A percentile compares a stretch with the other conserved stretches of the same genome.
These are phyloP conservation scores for Myxozyma neotropica DNA, from an alignment of 805 yeast genomes.

Conservation along the genomic window DNA sequence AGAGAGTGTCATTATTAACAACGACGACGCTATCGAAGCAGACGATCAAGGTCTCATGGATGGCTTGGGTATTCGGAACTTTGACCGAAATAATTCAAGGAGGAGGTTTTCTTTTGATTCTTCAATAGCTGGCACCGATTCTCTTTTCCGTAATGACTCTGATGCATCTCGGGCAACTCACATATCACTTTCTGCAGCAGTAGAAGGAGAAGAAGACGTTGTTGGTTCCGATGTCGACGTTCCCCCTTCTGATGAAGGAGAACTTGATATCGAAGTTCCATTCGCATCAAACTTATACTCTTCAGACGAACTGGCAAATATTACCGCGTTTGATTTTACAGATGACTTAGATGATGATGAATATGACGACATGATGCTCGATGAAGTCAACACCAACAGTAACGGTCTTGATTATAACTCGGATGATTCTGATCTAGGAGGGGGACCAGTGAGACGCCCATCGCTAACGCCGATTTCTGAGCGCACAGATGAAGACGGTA, in stretches of 20 bases:
- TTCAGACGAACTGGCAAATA: constrained; percentile 22
- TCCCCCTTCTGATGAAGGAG: constrained; percentile 2
- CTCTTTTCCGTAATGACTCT: constrained; percentile 19
- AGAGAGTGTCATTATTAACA: too few relatives aligned
- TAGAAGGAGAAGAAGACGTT: constrained; percentile 5
- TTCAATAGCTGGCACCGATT: constrained; percentile 15
- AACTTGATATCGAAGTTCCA: constrained; percentile 4
- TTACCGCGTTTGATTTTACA: constrained; percentile 24
- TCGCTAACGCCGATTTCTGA: constrained; percentile 26
- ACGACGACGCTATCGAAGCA: background rate
- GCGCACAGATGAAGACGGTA: constrained; percentile 15
- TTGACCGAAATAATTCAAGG: constrained; percentile 4
- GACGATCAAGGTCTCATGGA: background rate
- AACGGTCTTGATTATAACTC: constrained; percentile 4
- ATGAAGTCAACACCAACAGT: constrained; percentile 18
- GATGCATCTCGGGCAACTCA: constrained; percentile 15
- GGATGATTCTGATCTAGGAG: constrained; percentile 2
- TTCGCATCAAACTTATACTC: constrained; percentile 9
- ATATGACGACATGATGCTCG: constrained; percentile 21
- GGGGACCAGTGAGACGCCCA: constrained; percentile 7
- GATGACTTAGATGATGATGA: constrained; percentile 17
- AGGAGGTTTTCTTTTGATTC: constrained; percentile 25
- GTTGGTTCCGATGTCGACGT: constrained; percentile 18
- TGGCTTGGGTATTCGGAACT: background rate
- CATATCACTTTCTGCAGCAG: constrained; percentile 3